These are phyloP conservation scores for Penicillium sp. DNA, from an alignment of 2,329 filamentous ascomycete genomes.

Conservation along the genomic window DNA sequence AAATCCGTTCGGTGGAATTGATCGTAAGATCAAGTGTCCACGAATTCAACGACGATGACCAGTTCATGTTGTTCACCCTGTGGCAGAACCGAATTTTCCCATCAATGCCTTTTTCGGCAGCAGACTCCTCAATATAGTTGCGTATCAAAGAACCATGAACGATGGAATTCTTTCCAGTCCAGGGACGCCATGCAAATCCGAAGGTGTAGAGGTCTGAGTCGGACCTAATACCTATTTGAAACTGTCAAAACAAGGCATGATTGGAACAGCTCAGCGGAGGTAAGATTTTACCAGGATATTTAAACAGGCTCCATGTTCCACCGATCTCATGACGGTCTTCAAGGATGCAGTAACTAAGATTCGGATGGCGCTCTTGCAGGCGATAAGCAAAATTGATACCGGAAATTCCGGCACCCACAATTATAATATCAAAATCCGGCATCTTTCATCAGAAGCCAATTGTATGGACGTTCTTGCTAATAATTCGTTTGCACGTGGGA, in stretches of 20 bases:
- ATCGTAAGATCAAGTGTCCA: slow-evolving; percentile 58
- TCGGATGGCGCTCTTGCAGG: slow-evolving; percentile 62
- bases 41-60: slow-evolving; percentile 56
- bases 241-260: not conserved
- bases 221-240: slow-evolving; percentile 58
- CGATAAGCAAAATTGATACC: slow-evolving; percentile 77
- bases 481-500: too few relatives aligned
- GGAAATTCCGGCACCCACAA: slow-evolving; percentile 74
- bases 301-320: slow-evolving; percentile 79
- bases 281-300: slow-evolving; percentile 66
- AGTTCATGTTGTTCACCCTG: slow-evolving; percentile 55
- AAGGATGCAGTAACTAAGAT: slow-evolving; percentile 66
- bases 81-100: slow-evolving; percentile 60
- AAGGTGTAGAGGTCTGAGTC: slow-evolving; percentile 67
- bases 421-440: slow-evolving; percentile 57
- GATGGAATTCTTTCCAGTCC: slow-evolving; percentile 59
- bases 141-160: slow-evolving; percentile 58
- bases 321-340: slow-evolving; percentile 70
- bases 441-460: too few relatives aligned
- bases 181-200: slow-evolving; percentile 72
- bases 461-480: too few relatives aligned
- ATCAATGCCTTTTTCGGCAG: slow-evolving; percentile 60
- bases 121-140: slow-evolving; percentile 54
- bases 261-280: too few relatives aligned
- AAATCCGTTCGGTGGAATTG: not conserved